Evolutionary conservation across 495 filamentous ascomycete genomes (phyloP).

Genomic region (Hypoxylon intermedium): DNA sequence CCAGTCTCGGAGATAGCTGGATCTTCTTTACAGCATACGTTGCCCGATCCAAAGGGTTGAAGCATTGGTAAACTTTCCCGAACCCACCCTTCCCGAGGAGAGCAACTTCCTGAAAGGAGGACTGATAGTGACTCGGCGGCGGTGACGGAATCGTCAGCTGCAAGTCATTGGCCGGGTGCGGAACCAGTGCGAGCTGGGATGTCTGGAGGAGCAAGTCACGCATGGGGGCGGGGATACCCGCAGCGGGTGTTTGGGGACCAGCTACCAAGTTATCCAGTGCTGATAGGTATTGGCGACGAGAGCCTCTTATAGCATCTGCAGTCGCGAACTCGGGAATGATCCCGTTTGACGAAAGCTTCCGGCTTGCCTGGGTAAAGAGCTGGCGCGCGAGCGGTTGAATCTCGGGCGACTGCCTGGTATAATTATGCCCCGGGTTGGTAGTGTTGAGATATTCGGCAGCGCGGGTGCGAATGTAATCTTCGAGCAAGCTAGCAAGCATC

Average conservation of each 20-base stretch:
- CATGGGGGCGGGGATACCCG: slow-evolving; percentile 27
- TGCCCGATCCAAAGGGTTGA: slow-evolving; percentile 59
- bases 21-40: slow-evolving; percentile 65
- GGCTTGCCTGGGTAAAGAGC: slow-evolving; percentile 34
- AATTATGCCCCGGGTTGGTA: slow-evolving; percentile 33
- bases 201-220: slow-evolving; percentile 30
- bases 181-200: slow-evolving; percentile 26
- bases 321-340: slow-evolving; percentile 28
- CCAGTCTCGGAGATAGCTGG: slow-evolving; percentile 54
- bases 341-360: slow-evolving; percentile 32
- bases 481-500: slow-evolving; percentile 44
- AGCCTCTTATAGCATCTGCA: slow-evolving; percentile 18
- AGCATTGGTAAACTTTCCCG: slow-evolving; percentile 62
- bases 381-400: slow-evolving; percentile 31
- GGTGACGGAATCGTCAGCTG: slow-evolving; percentile 23
- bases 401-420: slow-evolving; percentile 40
- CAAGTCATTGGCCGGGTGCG: slow-evolving; percentile 33
- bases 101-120: slow-evolving; percentile 37
- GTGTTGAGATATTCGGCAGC: slow-evolving; percentile 40
- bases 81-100: slow-evolving; percentile 62
- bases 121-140: slow-evolving; percentile 36
- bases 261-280: slow-evolving; percentile 37
- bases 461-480: slow-evolving; percentile 40
- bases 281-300: slow-evolving; percentile 35
- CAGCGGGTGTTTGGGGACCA: slow-evolving; percentile 17